Conservation (phyloP, 2,329 filamentous ascomycete species). For the Trichophyton schoenleinii region DNA sequence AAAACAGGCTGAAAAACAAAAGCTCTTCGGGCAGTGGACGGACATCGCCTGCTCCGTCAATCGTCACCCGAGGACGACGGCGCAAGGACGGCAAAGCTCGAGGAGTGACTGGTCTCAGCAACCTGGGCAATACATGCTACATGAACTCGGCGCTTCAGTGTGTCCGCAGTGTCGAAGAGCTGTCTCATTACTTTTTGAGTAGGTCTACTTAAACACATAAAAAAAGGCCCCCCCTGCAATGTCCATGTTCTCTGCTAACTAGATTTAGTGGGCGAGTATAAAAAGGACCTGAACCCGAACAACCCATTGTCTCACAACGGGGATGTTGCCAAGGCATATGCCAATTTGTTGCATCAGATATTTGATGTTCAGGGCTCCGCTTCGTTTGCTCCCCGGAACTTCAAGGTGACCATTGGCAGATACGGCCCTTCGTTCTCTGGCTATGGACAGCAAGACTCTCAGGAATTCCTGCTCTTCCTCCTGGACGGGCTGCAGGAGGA, state of each 20-base stretch:
- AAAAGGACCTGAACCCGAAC: constrained; percentile 66
- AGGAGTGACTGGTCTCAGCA: constrained; percentile 72
- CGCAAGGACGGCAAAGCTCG: constrained; percentile 56
- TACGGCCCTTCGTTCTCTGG: constrained; percentile 80
- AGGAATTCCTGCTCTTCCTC: constrained; percentile 90
- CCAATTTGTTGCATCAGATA: constrained; percentile 60
- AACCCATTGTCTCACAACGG: constrained; percentile 82
- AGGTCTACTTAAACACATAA: constrained; percentile 17
- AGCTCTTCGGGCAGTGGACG: constrained; percentile 45
- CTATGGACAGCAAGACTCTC: constrained; percentile 92
- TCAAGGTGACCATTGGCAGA: constrained; percentile 70
- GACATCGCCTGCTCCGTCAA: constrained; percentile 53
- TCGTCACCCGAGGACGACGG: constrained; percentile 57
- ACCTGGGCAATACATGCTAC: constrained; percentile 95
- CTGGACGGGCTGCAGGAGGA: constrained; percentile 93
- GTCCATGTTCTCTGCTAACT: constrained; percentile 11
- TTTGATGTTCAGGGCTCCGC: constrained; percentile 55
- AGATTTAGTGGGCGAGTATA: constrained; percentile 48
- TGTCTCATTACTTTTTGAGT: constrained; percentile 78
- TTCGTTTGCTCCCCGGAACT: constrained; percentile 65
- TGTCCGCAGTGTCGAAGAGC: constrained; percentile 80
- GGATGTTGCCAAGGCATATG: constrained; percentile 75
- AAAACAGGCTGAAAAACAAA: constrained; percentile 24
- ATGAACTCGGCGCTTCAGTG: constrained; percentile 98
- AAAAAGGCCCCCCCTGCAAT: constrained; percentile 8